A percentile compares a stretch with the other conserved stretches of the same genome.
These are phyloP conservation scores for Casuarina glauca DNA, from an alignment of 306 rosid genomes.

Conservation along the genomic window DNA sequence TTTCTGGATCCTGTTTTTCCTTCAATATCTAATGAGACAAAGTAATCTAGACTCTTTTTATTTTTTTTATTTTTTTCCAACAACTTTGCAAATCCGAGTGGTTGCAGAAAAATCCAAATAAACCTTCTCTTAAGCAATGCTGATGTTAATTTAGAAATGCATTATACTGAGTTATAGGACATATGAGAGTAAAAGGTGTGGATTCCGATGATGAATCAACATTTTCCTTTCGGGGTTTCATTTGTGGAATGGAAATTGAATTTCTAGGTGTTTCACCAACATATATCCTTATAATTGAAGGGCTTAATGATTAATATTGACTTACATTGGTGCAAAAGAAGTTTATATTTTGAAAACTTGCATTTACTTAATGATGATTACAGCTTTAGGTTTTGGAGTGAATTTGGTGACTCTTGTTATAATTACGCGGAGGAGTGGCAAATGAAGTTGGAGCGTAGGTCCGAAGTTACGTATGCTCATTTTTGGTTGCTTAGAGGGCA, in stretches of 20 bases:
- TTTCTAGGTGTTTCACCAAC: slow-evolving; percentile 68
- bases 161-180: not conserved
- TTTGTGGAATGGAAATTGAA: slow-evolving; percentile 70
- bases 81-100: not conserved
- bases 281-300: slow-evolving; percentile 64
- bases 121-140: not conserved
- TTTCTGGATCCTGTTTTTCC: no score
- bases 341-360: slow-evolving; percentile 18
- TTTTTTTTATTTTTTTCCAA: not conserved
- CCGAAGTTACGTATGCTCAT: slow-evolving; percentile 21
- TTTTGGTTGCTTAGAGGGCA: not conserved
- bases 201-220: slow-evolving; percentile 18
- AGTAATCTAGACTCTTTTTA: not conserved
- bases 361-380: slow-evolving; percentile 56
- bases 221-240: slow-evolving; percentile 40
- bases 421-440: slow-evolving; percentile 35
- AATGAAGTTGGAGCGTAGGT: slow-evolving; percentile 47
- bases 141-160: not conserved
- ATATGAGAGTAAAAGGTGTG: slow-evolving; percentile 7
- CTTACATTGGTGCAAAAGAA: slow-evolving; percentile 1
- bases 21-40: no score
- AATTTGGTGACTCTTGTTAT: slow-evolving; percentile 59
- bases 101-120: not conserved
- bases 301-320: slow-evolving; percentile 6
- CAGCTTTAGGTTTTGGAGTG: slow-evolving; percentile 69